Percentiles rank a stretch among this genome's conserved stretches.
Evolutionary conservation across 1,139 yeast species (phyloP).

Genomic region (Diutina ranongensis): DNA sequence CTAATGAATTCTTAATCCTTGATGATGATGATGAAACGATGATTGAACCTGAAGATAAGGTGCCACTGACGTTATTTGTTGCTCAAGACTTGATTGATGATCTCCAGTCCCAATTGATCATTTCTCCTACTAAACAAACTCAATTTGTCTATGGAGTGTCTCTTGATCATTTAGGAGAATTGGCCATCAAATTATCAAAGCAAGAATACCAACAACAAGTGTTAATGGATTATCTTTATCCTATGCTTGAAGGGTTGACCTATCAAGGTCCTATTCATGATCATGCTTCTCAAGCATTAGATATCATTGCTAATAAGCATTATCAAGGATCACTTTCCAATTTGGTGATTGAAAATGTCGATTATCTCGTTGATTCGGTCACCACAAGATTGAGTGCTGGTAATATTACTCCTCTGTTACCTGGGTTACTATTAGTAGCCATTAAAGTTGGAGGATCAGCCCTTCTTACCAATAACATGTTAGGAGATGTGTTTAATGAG

Average conservation of each 20-base stretch:
- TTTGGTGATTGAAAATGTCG: conserved; percentile 57
- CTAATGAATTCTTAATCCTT: not conserved
- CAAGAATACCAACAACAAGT: conserved; percentile 10
- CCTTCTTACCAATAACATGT: conserved; percentile 40
- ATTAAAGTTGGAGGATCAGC: conserved; percentile 59
- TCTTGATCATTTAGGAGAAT: not conserved
- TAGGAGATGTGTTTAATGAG: conserved; percentile 62
- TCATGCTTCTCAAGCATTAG: conserved; percentile 9
- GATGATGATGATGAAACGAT: not conserved
- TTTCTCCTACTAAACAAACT: not conserved
- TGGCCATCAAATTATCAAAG: conserved; percentile 6
- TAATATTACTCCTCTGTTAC: conserved; percentile 57
- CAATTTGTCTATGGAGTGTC: not conserved
- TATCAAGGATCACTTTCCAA: conserved; percentile 45
- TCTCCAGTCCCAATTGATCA: not conserved
- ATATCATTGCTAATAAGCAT: conserved; percentile 35
- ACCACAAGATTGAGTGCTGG: conserved; percentile 57
- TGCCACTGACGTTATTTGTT: not conserved
- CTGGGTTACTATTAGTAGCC: conserved; percentile 57
- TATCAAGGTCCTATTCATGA: conserved; percentile 8
- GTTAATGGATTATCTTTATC: conserved; percentile 10
- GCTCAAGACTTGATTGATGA: not conserved
- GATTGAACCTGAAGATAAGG: not conserved
- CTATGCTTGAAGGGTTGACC: conserved; percentile 11
- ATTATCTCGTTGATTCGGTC: conserved; percentile 68